These are phyloP conservation scores for Pichiaceae sp. DNA, from an alignment of 1,139 yeast species.

Conservation along the genomic window DNA sequence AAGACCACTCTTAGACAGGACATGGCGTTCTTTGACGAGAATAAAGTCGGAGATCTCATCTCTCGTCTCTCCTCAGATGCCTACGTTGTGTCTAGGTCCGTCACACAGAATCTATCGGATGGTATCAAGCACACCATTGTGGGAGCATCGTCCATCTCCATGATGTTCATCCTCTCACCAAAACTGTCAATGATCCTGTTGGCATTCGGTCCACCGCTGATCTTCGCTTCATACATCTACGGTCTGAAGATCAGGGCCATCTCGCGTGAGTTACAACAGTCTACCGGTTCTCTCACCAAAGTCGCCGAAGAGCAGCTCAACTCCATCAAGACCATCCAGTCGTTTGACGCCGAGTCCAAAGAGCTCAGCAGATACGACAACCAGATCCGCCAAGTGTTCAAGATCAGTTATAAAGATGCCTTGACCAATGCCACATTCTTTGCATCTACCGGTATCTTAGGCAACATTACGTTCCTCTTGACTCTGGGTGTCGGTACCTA, in stretches of 20 bases:
- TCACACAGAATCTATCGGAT: slow-evolving; percentile 86
- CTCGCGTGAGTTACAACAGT: slow-evolving; percentile 73
- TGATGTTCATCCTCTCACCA: slow-evolving; percentile 87
- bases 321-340: slow-evolving; percentile 79
- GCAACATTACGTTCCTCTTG: slow-evolving; percentile 71
- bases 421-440: slow-evolving; percentile 67
- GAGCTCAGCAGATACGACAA: slow-evolving; percentile 55
- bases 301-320: slow-evolving; percentile 88
- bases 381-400: slow-evolving; percentile 67
- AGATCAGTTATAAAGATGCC: slow-evolving; percentile 75
- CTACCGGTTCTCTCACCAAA: slow-evolving; percentile 78
- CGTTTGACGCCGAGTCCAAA: slow-evolving; percentile 77
- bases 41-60: slow-evolving; percentile 88
- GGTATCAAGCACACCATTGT: slow-evolving; percentile 77
- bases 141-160: slow-evolving; percentile 71
- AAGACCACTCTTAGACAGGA: slow-evolving; percentile 76
- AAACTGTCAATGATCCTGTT: slow-evolving; percentile 70
- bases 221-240: slow-evolving; percentile 65
- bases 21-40: slow-evolving; percentile 85
- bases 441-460: slow-evolving; percentile 71
- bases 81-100: slow-evolving; percentile 76
- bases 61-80: slow-evolving; percentile 86
- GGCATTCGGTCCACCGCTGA: slow-evolving; percentile 73
- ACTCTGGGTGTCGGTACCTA: slow-evolving; percentile 76
- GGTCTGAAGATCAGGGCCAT: slow-evolving; percentile 73